These are phyloP conservation scores for Jackrogersella minutella DNA, from an alignment of 495 filamentous ascomycete species.

Conservation along the genomic window DNA sequence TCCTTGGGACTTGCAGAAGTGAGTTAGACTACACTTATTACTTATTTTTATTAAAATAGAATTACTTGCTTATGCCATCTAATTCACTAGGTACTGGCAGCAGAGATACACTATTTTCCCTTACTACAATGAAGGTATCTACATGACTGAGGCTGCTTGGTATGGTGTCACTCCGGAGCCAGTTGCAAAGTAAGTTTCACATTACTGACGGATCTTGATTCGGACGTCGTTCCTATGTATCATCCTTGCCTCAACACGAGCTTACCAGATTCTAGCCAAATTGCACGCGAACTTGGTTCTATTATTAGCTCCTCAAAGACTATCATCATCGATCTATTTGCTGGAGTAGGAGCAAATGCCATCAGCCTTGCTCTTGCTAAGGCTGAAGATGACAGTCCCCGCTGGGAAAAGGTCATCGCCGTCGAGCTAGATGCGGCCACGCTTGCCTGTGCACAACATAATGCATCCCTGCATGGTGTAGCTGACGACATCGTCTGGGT, in stretches of 20 bases:
- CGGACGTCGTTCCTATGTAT: conserved; percentile 11
- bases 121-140: conserved; percentile 82
- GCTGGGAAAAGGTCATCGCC: conserved; percentile 83
- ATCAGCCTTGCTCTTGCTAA: conserved; percentile 87
- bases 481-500: conserved; percentile 81
- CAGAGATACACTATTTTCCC: conserved; percentile 88
- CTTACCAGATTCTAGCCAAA: conserved; percentile 62
- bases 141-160: conserved; percentile 92
- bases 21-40: conserved; percentile 18
- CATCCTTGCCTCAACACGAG: conserved; percentile 20
- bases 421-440: conserved; percentile 82
- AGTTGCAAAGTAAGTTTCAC: conserved; percentile 72
- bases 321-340: conserved; percentile 85
- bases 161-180: conserved; percentile 95
- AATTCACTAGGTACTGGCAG: conserved; percentile 75
- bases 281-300: conserved; percentile 75
- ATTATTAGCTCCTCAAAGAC: conserved; percentile 51
- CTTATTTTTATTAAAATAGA: not conserved
- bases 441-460: conserved; percentile 88
- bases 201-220: not conserved
- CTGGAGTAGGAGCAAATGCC: conserved; percentile 91
- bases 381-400: conserved; percentile 40
- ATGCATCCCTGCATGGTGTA: conserved; percentile 88
- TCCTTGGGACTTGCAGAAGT: conserved; percentile 82
- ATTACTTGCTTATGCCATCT: not conserved